Evolutionary conservation across 176 grass and related monocot genomes (phyloP).

Genomic region (Metroxylon sagu): DNA sequence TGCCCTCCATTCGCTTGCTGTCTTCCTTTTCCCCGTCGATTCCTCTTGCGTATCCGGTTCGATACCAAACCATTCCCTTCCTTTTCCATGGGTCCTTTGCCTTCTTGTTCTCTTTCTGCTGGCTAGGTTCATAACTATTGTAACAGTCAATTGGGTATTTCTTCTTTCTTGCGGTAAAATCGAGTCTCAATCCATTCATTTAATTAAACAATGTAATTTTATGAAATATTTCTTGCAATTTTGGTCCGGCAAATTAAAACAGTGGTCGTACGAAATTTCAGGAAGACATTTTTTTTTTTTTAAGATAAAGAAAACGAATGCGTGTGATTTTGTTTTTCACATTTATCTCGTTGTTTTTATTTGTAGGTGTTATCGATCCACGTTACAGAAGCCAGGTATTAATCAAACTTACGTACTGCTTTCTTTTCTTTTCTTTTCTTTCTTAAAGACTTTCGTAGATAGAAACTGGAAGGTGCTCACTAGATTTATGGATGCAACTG

Average conservation of each 20-base stretch:
- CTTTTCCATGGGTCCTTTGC: not conserved
- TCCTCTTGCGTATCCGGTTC: conserved; percentile 25
- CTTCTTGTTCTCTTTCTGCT: not conserved
- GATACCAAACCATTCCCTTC: not conserved
- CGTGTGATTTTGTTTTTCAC: too few relatives aligned
- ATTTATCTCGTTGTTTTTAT: not conserved
- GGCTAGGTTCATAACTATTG: not conserved
- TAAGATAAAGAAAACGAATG: too few relatives aligned
- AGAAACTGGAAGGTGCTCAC: too few relatives aligned
- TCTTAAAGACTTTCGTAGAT: not conserved
- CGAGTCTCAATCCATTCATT: too few relatives aligned
- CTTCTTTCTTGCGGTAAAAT: conserved; percentile 1
- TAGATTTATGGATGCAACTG: too few relatives aligned
- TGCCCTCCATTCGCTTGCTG: conserved; percentile 34
- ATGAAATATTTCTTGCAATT: too few relatives aligned
- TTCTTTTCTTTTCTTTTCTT: not conserved
- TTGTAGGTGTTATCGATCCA: conserved; percentile 50
- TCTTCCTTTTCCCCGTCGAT: conserved; percentile 38
- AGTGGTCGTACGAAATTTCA: too few relatives aligned
- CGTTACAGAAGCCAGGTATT: conserved; percentile 63
- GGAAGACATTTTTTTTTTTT: too few relatives aligned
- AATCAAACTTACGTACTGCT: not conserved
- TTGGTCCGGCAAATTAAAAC: too few relatives aligned
- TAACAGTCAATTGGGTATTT: not conserved
- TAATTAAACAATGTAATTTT: too few relatives aligned